Evolutionary conservation across 192 early-diverging fungal genomes (phyloP).

Genomic region (Chytriomyces sp.): DNA sequence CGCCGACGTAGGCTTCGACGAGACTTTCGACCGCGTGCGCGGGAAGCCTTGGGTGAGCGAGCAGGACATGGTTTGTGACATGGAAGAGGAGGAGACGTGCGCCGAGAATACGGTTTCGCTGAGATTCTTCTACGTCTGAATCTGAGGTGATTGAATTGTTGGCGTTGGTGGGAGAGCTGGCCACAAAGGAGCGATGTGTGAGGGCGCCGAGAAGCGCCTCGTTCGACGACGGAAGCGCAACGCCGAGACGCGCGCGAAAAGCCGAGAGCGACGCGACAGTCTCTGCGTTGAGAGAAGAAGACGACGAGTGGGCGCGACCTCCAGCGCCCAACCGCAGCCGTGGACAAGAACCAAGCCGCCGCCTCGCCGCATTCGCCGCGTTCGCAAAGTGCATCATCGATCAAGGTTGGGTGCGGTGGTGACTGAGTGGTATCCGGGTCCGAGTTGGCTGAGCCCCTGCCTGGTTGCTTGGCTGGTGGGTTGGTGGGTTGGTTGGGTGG

Average conservation of each 20-base stretch:
- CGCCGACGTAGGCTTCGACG: slow-evolving; percentile 65
- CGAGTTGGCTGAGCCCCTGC: no score
- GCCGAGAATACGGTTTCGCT: slow-evolving; percentile 42
- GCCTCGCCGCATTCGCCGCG: no score
- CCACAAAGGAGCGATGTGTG: slow-evolving; percentile 45
- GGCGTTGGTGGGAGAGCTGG: neutral
- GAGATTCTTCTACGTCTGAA: no score
- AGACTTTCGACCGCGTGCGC: slow-evolving; percentile 64
- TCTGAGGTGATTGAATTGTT: neutral
- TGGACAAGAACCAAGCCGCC: no score
- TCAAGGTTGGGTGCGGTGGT: no score
- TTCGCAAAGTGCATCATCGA: no score
- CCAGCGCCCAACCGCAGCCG: no score
- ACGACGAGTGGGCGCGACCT: no score
- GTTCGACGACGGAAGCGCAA: slow-evolving; percentile 18
- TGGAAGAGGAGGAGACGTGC: slow-evolving; percentile 68
- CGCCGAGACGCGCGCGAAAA: slow-evolving; percentile 41
- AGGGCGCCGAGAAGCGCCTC: slow-evolving; percentile 39
- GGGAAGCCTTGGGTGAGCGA: slow-evolving; percentile 80
- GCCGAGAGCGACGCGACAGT: no score
- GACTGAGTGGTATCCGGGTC: slow-evolving; percentile 33
- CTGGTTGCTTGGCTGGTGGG: no score
- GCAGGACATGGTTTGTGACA: slow-evolving; percentile 73
- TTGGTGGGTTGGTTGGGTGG: no score
- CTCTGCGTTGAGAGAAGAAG: no score